Evolutionary conservation across 495 filamentous ascomycete species (phyloP), one percentile per base, ranked within the genome.

Genomic region (Penicillium coffeae): DNA sequence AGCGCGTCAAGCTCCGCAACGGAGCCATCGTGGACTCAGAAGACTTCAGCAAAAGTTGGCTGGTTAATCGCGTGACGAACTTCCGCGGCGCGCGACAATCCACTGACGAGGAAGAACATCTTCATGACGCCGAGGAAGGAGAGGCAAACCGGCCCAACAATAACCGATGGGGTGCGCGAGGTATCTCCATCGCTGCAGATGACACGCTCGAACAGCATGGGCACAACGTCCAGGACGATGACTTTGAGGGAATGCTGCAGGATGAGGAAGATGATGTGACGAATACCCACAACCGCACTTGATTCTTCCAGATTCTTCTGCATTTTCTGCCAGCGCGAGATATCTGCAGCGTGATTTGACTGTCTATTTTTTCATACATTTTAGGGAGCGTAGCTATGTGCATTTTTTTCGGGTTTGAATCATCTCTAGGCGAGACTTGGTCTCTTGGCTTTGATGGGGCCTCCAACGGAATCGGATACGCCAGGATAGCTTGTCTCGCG

Each of bases 1-100:
- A 97, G 70, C 80, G 89, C 27, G 91, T 98, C 57, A 96, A 96
- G 80, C 84, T 98, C 3, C 79, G 93, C 37, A 84, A 85, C 50
- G 92, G 92, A 47, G 90, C 89, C 3, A 78, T 97, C 14, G 88
- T 98, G n/a, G 93, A 98, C 60, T 84, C 83, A 5, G 92, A 96
- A 37, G 93, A 98, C 63, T 76, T 92, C 44, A 74, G 83, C 27
- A 82, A 86, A 38, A 88, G 90, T 45, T 96, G 90, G 78, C 70
- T 98, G 14, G 65, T 74, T 38, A 79, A 65, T 48, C 72, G 69
- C 42, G 70, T 74, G 32, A 58, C 71, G 48, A 76, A 65, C 51
- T 70, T 59, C 55, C 64, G 64, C 38, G 60, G 52, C 22, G 56
- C 58, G 13, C 60, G 63, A 13, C 58, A 47, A 13, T 56, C 60